These are phyloP conservation scores for Schoenoplectus triqueter DNA, from an alignment of 202 grass and related monocot genomes.

Conservation along the genomic window DNA sequence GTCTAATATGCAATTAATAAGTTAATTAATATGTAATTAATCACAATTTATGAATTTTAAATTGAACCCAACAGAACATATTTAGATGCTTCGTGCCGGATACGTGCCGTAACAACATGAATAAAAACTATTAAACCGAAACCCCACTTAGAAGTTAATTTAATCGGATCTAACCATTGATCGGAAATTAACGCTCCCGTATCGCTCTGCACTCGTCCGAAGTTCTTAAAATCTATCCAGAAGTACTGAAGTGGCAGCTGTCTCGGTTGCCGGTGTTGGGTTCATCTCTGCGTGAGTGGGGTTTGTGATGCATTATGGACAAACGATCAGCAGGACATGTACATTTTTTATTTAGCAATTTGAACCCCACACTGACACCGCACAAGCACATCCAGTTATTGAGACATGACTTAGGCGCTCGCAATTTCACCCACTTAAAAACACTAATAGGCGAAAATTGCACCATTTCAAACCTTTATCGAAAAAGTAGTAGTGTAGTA, in stretches of 20 bases:
- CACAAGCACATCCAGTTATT: constrained; percentile 33
- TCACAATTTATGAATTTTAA: no score
- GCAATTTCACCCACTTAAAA: constrained; percentile 4
- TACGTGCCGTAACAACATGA: no score
- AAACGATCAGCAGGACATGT: constrained; percentile 18
- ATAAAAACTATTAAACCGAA: no score
- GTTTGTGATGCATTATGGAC: constrained; percentile 4
- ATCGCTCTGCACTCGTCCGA: no score
- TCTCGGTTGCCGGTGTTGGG: background rate
- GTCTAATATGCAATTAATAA: no score
- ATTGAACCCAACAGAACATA: no score
- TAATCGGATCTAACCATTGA: no score
- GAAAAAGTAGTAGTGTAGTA: background rate
- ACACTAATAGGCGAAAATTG: background rate
- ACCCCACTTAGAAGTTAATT: no score
- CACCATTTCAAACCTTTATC: background rate
- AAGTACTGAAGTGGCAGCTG: background rate
- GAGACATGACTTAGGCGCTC: constrained; percentile 23
- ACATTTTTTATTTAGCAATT: constrained; percentile 14
- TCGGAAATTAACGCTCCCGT: no score
- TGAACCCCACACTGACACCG: background rate
- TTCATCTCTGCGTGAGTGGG: background rate
- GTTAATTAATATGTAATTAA: no score
- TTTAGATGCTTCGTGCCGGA: no score
- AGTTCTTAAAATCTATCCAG: background rate